Evolutionary conservation across 371 early-diverging fungal genomes (phyloP), one percentile per base, ranked within the genome.

Genomic region (Phascolomyces articulosus): DNA sequence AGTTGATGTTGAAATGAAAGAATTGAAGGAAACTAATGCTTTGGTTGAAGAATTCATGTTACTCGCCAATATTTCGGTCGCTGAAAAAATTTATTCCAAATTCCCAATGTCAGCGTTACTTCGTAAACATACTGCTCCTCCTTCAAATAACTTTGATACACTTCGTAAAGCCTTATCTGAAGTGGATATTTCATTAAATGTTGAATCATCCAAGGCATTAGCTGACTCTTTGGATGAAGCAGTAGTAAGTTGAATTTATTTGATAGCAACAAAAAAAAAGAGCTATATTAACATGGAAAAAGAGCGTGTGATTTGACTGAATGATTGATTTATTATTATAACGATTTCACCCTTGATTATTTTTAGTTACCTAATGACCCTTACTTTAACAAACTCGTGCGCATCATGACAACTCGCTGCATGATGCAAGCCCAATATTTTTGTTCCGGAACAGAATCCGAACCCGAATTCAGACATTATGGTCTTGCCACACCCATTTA

Each of bases 31-130:
- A 63, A 95, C 98, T 21, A 97, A 99, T 77, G 90, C 92, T 0
- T 82, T 99, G 38, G 95, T 99, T 26, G 99, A 99, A 72, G 99
- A 99, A 78, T 98, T 99, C 80, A 99, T 99, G 99, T 87, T 99
- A 70, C 86, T 99, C 23, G 99, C 99, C 53, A 99, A 99, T 78
- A 97, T 98, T 64, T 90, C 91, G 40, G 99, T 99, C 0, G 99
- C 99, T 4, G 86, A 91, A 70, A 91, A 93, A 74, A 98, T 99
- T 40, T 92, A 89, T 65, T 77, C 87, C 34, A 77, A 87, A 57
- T 96, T 95, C 82, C 98, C 97, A 0, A 97, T 95, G 40, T 90
- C 92, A 29, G 94, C 99, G 0, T 80, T 99, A 75, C 84, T 99
- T 40, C 92, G 98, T 62, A 83, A 90, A 3, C 98, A 98, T 69